Base-by-base conservation (phyloP, 345 rosid species). In the Melastoma malabathricum region DNA sequence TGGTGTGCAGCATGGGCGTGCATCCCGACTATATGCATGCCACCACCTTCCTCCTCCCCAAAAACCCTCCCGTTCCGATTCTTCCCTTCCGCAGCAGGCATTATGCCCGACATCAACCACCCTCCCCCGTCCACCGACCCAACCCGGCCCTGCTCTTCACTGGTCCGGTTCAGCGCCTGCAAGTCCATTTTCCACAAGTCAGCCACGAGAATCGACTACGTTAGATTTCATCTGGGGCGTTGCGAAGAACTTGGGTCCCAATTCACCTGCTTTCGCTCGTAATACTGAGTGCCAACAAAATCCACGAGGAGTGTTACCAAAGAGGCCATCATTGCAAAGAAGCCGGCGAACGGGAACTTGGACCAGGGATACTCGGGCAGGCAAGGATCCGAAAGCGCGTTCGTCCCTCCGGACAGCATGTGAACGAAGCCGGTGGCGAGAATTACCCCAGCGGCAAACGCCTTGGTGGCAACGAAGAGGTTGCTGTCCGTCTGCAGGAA, bases 361-460 rank as follows among this genome's bases (percentile, higher is more conserved):
- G 70, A 64, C 98, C 98, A 86, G 0, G 94, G 96, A 49, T 47
- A 76, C 3, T 73, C 67, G 17, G 95, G 90, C 8, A 86, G 55
- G 66, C 96, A 90, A 5, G 86, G 78, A 49, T 86, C 71, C 0
- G 75, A 44, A 0, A 90, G 67, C 5, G 94, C 89, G 0, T 63
- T 46, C 0, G 84, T 48, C 6, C 92, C 98, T 2, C 63, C 85
- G 0, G 86, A 46, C n/a, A 90, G 67, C 96, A 86, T 90, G 63
- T 90, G 98, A 51, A 90, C 96, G 47, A 90, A 90, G 25, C 92
- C 98, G 13, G 98, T 90, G 3, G 98, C 96, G 7, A 90, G 81
- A 50, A 90, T 90, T 5, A 90, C 96, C 12, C 98, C 96, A 1
- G 94, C 98, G 0, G 94, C 96, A 23, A 90, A 90, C 6, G 94